Evolutionary conservation across 1,284 basidiomycete genomes (phyloP).

Genomic region (Sporisorium reilianum): DNA sequence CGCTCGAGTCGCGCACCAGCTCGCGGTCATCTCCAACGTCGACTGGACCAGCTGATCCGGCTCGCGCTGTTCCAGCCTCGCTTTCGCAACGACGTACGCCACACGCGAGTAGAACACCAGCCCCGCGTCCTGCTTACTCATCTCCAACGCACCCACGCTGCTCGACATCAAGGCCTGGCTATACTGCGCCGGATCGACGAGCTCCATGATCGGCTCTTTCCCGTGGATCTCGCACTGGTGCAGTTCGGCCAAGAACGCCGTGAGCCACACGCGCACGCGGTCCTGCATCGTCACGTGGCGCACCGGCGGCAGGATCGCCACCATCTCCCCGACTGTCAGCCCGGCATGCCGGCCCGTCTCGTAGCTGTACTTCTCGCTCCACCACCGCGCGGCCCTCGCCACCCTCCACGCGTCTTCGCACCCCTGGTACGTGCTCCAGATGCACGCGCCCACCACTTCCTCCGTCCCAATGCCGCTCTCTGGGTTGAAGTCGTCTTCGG

Average conservation of each 20-base stretch:
- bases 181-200: conserved; percentile 21
- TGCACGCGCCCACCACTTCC: conserved; percentile 39
- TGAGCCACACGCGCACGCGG: conserved; percentile 31
- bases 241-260: conserved; percentile 29
- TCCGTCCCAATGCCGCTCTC: conserved; percentile 41
- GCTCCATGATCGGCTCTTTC: conserved; percentile 29
- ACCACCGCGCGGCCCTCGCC: conserved; percentile 33
- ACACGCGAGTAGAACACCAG: conserved; percentile 22
- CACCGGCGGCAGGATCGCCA: conserved; percentile 41
- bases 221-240: conserved; percentile 42
- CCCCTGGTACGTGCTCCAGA: conserved; percentile 28
- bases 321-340: conserved; percentile 41
- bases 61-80: not conserved
- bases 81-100: conserved; percentile 11
- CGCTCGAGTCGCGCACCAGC: conserved; percentile 14
- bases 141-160: not conserved
- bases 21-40: conserved; percentile 6
- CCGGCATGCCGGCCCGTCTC: conserved; percentile 33
- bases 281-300: conserved; percentile 39
- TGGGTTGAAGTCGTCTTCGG: conserved; percentile 36
- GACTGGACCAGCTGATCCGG: not conserved
- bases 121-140: conserved; percentile 30
- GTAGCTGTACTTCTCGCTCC: conserved; percentile 42
- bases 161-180: conserved; percentile 7
- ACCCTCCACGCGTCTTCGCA: conserved; percentile 20